Percentiles rank a stretch among this genome's conserved stretches.
phyloP scores from a whole-genome alignment of 1,284 basidiomycete species.

The Neotropicomus parvogracilis region DNA sequence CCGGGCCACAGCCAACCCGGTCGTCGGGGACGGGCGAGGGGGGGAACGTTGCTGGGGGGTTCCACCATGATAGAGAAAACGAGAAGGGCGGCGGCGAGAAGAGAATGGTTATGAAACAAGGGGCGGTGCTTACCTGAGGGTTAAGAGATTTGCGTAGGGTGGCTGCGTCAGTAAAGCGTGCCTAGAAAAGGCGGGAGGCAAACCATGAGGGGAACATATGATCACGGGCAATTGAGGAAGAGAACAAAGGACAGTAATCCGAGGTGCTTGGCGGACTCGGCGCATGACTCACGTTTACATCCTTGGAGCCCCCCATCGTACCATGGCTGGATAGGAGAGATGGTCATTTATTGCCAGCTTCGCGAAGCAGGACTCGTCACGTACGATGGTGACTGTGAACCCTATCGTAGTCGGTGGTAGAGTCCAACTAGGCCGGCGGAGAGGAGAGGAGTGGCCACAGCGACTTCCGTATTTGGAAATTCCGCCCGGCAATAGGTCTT shows the following conservation, averaged over 20 bases:
- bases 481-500: not conserved
- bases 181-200: conserved; percentile 26
- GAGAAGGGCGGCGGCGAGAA: conserved; percentile 10
- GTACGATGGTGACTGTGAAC: conserved; percentile 4
- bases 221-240: conserved; percentile 4
- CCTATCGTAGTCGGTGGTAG: conserved; percentile 8
- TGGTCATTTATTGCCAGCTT: not conserved
- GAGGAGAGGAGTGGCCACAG: not conserved
- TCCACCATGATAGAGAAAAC: conserved; percentile 24
- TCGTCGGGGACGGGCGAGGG: conserved; percentile 16
- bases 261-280: conserved; percentile 23
- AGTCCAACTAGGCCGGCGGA: not conserved
- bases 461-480: conserved; percentile 12
- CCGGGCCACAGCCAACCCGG: conserved; percentile 30
- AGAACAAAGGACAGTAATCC: conserved; percentile 4
- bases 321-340: conserved; percentile 9
- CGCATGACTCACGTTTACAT: conserved; percentile 28
- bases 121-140: conserved; percentile 30
- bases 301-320: conserved; percentile 28
- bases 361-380: conserved; percentile 3
- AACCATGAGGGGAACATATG: conserved; percentile 9
- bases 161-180: conserved; percentile 29
- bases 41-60: conserved; percentile 3
- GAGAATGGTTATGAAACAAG: conserved; percentile 13
- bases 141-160: conserved; percentile 24